Base-by-base conservation (phyloP, 257 asterid species). In the Solanum rostratum region DNA sequence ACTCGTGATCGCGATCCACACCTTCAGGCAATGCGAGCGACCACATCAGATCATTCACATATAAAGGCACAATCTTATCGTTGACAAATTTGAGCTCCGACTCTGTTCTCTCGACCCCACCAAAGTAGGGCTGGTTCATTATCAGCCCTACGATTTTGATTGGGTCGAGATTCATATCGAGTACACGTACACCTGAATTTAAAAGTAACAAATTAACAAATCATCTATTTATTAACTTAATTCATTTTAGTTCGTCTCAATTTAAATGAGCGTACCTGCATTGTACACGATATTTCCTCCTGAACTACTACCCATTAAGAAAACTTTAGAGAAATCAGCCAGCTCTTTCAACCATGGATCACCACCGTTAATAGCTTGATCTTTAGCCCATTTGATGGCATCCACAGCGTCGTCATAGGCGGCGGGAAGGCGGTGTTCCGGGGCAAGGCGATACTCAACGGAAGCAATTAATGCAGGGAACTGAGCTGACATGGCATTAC, bases 341-440 rank as follows among this genome's bases (percentile, higher is more conserved):
- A 79, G 11, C 29, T 92, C 93, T 0, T 41, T 16, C 15, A 92
- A 16, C 98, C 98, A 94, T 2, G 96, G 90, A 52, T 94, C 63
- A 13, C 41, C 43, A 9, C 24, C 59, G 11, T 78, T 59, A 3
- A 62, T 5, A 0, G 92, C 92, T 69, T 92, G 92, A 27, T 68
- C 84, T 20, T 85, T 86, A 2, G 70, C 89, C 97, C 98, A 94
- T 8, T 0, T 3, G 19, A 93, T 52, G 8, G 98, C 93, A 49
- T 94, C 98, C 81, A 84, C 65, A 4, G 95, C 98, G 80, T 94
- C 98, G 8, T 93, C 94, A 81, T 93, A 93, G 12, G 98, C 97
- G 6, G 98, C 95, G 0, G 98, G 95, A 80, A 93, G 96, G 66
- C 95, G 95, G 86, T 93, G 86, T 37, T 93, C 96, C 8, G 97